phyloP scores from a whole-genome alignment of 768 basidiomycete species.

The Calvatia gigantea region DNA sequence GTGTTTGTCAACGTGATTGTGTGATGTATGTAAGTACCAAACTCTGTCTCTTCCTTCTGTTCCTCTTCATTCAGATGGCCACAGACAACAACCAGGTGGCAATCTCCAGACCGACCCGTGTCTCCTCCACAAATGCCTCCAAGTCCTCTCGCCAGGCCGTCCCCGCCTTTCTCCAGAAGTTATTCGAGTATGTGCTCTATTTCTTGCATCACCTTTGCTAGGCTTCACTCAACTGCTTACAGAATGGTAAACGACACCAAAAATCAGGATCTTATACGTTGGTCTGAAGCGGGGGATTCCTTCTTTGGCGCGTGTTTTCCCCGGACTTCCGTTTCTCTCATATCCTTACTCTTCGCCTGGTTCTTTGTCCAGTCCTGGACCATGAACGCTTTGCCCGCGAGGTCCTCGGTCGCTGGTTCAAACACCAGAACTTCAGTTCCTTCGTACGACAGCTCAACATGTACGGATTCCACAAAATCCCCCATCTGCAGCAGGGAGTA shows the following conservation, averaged over 20 bases:
- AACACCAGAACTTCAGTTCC: slow-evolving; percentile 91
- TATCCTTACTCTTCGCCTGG: neutral
- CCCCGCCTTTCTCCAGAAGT: slow-evolving; percentile 89
- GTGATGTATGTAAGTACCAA: no score
- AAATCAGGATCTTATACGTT: slow-evolving; percentile 83
- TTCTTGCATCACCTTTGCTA: slow-evolving; percentile 2
- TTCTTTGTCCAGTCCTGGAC: slow-evolving; percentile 77
- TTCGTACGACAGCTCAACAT: slow-evolving; percentile 95
- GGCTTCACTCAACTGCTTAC: slow-evolving; percentile 10
- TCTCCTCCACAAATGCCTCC: slow-evolving; percentile 26
- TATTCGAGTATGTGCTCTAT: slow-evolving; percentile 72
- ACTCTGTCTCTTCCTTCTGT: no score
- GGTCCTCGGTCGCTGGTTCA: slow-evolving; percentile 93
- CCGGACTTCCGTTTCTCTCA: neutral
- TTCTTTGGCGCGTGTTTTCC: slow-evolving; percentile 69
- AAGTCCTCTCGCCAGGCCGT: slow-evolving; percentile 36
- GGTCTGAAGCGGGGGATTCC: slow-evolving; percentile 88
- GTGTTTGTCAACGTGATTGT: no score
- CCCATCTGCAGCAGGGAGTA: slow-evolving; percentile 93
- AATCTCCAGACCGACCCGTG: slow-evolving; percentile 40
- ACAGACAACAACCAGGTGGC: slow-evolving; percentile 58
- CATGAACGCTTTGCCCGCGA: slow-evolving; percentile 88
- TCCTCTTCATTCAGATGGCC: no score
- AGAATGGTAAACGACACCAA: slow-evolving; percentile 91
- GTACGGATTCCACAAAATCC: slow-evolving; percentile 95